Percentiles rank a stretch among this genome's conserved stretches.
phyloP scores from a whole-genome alignment of 352 stramenopile genomes.

The Pythium biforme region DNA sequence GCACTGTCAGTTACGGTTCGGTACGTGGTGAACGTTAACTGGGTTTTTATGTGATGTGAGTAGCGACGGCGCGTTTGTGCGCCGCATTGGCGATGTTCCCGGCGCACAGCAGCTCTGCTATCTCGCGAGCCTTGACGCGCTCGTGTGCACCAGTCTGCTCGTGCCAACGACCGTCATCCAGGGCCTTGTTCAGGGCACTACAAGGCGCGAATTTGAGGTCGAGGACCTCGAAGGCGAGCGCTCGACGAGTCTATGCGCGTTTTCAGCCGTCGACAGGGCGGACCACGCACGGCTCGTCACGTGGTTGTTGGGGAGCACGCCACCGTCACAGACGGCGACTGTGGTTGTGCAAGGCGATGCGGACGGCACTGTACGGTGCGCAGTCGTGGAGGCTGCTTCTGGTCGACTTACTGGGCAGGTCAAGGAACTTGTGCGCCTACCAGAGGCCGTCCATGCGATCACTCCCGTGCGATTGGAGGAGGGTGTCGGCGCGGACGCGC shows the following conservation, averaged over 20 bases:
- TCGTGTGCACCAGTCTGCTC: constrained; percentile 49
- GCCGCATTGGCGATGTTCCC: constrained; percentile 27
- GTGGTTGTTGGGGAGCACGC: constrained; percentile 27
- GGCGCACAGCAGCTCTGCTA: constrained; percentile 40
- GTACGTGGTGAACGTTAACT: not conserved
- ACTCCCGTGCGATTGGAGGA: not conserved
- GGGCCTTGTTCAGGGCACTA: constrained; percentile 5
- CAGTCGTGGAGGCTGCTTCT: not conserved
- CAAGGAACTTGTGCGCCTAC: constrained; percentile 9
- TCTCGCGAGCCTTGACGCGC: constrained; percentile 4
- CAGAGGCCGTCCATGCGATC: constrained; percentile 15
- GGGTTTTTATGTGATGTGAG: not conserved
- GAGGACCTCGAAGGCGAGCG: constrained; percentile 65
- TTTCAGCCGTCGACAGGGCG: constrained; percentile 11
- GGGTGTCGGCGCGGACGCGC: not conserved
- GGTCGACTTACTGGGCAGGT: not conserved
- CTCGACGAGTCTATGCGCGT: constrained; percentile 35
- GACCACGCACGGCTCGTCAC: constrained; percentile 23
- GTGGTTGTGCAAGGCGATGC: constrained; percentile 60
- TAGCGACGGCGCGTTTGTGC: not conserved
- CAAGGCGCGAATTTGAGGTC: constrained; percentile 30
- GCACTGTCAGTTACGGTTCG: too few relatives aligned
- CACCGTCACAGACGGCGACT: constrained; percentile 2
- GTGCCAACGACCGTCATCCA: constrained; percentile 51
- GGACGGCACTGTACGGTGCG: constrained; percentile 51